phyloP scores from a whole-genome alignment of 2,329 filamentous ascomycete genomes.

The Trichoderma hamatum region DNA sequence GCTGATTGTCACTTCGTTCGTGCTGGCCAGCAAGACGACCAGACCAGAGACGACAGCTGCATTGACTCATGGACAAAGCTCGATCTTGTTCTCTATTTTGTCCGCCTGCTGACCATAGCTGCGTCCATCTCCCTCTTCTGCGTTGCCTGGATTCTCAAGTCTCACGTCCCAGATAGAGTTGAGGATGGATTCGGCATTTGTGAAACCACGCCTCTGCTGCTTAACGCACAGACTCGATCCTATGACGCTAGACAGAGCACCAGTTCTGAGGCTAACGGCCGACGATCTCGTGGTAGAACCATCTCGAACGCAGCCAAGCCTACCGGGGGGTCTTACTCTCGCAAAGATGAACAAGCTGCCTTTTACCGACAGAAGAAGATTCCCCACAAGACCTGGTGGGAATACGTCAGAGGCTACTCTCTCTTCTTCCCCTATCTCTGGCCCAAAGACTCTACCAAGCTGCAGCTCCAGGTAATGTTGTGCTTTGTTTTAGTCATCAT shows the following conservation, averaged over 20 bases:
- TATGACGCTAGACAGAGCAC: conserved; percentile 42
- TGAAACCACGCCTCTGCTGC: conserved; percentile 68
- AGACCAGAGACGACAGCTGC: conserved; percentile 37
- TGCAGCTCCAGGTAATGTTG: conserved; percentile 78
- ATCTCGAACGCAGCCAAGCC: conserved; percentile 45
- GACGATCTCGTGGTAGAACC: conserved; percentile 42
- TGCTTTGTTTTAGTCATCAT: conserved; percentile 80
- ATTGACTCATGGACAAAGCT: conserved; percentile 49
- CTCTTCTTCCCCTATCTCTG: conserved; percentile 96
- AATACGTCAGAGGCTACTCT: conserved; percentile 89
- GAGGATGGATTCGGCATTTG: conserved; percentile 47
- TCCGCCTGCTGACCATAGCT: conserved; percentile 69
- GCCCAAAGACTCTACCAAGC: conserved; percentile 74
- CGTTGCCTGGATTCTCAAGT: conserved; percentile 48
- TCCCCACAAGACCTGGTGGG: conserved; percentile 91
- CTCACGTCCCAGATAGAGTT: conserved; percentile 41
- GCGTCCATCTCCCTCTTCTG: conserved; percentile 56
- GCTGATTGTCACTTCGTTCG: conserved; percentile 65
- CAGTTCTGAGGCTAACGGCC: conserved; percentile 33
- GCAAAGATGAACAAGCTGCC: conserved; percentile 67
- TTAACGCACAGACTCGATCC: conserved; percentile 49
- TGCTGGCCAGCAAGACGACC: conserved; percentile 36
- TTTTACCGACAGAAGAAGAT: conserved; percentile 89
- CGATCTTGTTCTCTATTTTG: conserved; percentile 67
- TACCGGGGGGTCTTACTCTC: conserved; percentile 35